These are phyloP conservation scores for Trametes cingulata DNA, from an alignment of 768 basidiomycete genomes.

Conservation along the genomic window DNA sequence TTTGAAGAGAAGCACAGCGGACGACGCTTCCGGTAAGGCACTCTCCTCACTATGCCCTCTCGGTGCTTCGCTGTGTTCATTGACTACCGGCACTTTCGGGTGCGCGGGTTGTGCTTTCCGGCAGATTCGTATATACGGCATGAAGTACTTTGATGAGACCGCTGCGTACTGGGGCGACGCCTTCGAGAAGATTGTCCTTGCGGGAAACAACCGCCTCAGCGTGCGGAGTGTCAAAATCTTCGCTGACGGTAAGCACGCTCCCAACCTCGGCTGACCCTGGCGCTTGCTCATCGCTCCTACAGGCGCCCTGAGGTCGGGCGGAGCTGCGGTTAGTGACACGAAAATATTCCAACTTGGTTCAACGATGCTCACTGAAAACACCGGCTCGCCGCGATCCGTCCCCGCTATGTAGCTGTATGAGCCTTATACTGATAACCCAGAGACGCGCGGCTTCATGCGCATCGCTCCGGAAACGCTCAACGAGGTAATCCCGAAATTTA, in stretches of 20 bases:
- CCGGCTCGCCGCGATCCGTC: background rate
- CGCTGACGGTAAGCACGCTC: constrained; percentile 55
- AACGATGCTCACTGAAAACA: background rate
- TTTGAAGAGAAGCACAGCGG: constrained; percentile 10
- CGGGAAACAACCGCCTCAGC: constrained; percentile 62
- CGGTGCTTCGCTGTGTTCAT: constrained; percentile 12
- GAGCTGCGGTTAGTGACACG: constrained; percentile 68
- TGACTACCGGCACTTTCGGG: background rate
- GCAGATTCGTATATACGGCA: constrained; percentile 76
- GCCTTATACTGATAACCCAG: constrained; percentile 79
- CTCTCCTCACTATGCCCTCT: background rate
- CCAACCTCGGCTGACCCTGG: background rate
- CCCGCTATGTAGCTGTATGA: constrained; percentile 59
- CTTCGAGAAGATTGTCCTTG: constrained; percentile 53
- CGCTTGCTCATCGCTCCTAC: constrained; percentile 1
- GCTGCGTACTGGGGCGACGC: constrained; percentile 75
- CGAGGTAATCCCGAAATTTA: constrained; percentile 64
- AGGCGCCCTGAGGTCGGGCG: constrained; percentile 89
- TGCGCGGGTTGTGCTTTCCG: background rate
- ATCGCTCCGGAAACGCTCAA: constrained; percentile 60
- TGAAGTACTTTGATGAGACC: constrained; percentile 69
- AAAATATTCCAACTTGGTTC: background rate
- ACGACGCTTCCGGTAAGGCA: constrained; percentile 18
- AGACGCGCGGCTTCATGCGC: constrained; percentile 78
- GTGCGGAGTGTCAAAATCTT: constrained; percentile 81